Evolutionary conservation across 2,329 filamentous ascomycete species (phyloP), one percentile per base, ranked within the genome.

Genomic region (Aureobasidium sp.): DNA sequence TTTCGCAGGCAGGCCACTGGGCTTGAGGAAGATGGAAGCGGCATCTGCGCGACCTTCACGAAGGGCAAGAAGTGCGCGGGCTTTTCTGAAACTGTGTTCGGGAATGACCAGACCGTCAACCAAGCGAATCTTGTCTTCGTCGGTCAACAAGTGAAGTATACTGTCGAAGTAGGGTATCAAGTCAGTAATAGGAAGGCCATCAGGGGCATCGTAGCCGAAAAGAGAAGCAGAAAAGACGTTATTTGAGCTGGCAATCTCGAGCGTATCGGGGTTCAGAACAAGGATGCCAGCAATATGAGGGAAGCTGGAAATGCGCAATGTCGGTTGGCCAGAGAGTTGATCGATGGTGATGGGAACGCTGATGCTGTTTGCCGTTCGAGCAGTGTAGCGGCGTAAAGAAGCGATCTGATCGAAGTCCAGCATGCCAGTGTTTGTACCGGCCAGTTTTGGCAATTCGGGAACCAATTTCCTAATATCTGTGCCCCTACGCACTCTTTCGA

Each of bases 251-350:
- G 89, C 89, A 68, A 99, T 89, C 54, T 85, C 84, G 65, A 97
- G 81, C 0, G 83, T 86, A 34, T 85, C 78, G 1, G 93, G 88
- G n/a, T 89, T 88, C 13, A 99, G 81, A 9, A 99, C 92, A 70
- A 99, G 86, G 69, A 99, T 97, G 53, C 94, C 94, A 61, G 94
- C 94, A 75, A 99, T 97, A 71, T 99, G 93, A 16, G 94, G 94
- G 66, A 97, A 96, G 71, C 91, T 96, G 16, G 93, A 96, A 47
- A 99, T 84, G 57, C 90, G 86, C 65, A 99, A 82, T 66, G 90
- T 86, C 21, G 85, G 82, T 67, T 86, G 80, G 45, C 83, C 86
- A 37, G 84, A 82, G 3, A 90, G 78, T 69, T 89, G 87, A 63
- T 91, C 86, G 54, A 99, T 82, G 0, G 88, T 89, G 62, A 91